Evolutionary conservation across 2,329 filamentous ascomycete species (phyloP), one percentile per base, ranked within the genome.

Genomic region (Microcyclospora pomicola): DNA sequence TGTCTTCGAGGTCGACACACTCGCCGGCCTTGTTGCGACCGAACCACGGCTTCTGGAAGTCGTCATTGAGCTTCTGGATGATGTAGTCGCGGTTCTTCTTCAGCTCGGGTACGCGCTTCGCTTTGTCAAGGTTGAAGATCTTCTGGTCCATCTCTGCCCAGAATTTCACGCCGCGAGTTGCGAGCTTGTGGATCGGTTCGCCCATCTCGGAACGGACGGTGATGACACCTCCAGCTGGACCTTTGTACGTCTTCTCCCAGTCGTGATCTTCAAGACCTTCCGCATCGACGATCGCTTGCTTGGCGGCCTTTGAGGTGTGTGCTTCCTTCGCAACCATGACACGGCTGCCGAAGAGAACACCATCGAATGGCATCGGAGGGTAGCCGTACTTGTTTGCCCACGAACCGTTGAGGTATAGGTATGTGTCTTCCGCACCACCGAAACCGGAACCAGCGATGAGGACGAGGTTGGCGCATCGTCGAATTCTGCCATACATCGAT

Each of bases 121-220:
- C 85, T 68, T 93, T 95, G 63, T 94, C 87, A 35, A 98, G 68
- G 56, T 77, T 82, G 69, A 98, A 98, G 54, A 98, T 96, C 66
- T 93, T 95, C 62, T 92, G 76, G 56, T 98, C 91, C 86, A 98
- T 94, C 66, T 98, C 92, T 35, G 86, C 80, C 91, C 91, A 98
- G 70, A 98, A 94, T 38, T 76, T 70, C 34, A 98, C 87, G 73
- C 91, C 91, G 42, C 92, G 82, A 35, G 91, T 98, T 12, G 91
- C 92, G 42, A 98, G 75, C 69, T 98, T 98, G 70, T 98, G 91
- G 45, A 98, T 98, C 5, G 91, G 92, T 69, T 98, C 91, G 33
- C 91, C 92, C 92, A 98, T 98, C 65, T 98, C 91, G 1, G 91
- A 98, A 47, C 86, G 77, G 35, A 98, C 91, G 19, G 91, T 98